These are phyloP conservation scores for Heterobasidion irregulare DNA, from an alignment of 1,284 basidiomycete species.

Conservation along the genomic window DNA sequence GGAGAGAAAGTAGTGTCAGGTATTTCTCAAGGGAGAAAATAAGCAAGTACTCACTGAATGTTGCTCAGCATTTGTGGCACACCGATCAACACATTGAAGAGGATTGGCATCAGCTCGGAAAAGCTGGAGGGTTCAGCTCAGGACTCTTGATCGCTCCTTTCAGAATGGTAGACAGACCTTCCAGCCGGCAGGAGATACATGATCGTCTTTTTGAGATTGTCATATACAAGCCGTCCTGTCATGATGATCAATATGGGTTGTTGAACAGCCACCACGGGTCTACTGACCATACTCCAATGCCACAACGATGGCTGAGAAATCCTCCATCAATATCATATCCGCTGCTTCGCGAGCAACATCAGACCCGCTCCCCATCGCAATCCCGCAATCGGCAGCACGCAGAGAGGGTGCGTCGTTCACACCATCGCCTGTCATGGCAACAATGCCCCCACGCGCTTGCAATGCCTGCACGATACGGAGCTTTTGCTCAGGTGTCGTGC, in stretches of 20 bases:
- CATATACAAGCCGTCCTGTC: slow-evolving; percentile 53
- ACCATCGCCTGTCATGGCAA: slow-evolving; percentile 34
- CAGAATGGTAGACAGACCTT: slow-evolving; percentile 15
- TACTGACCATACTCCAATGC: slow-evolving; percentile 39
- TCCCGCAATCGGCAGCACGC: slow-evolving; percentile 47
- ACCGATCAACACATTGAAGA: slow-evolving; percentile 44
- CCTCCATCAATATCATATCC: slow-evolving; percentile 39
- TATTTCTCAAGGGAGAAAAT: background rate
- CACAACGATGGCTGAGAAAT: slow-evolving; percentile 39
- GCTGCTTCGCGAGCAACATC: slow-evolving; percentile 43
- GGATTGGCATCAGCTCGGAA: slow-evolving; percentile 61
- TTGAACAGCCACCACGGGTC: background rate
- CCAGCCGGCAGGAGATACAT: slow-evolving; percentile 40
- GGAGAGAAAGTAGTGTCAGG: slow-evolving; percentile 3
- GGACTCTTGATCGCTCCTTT: too few relatives aligned
- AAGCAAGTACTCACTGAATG: slow-evolving; percentile 29
- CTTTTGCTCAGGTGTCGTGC: slow-evolving; percentile 71
- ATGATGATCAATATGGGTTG: slow-evolving; percentile 11
- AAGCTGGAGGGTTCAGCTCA: slow-evolving; percentile 25
- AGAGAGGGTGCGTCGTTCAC: slow-evolving; percentile 65
- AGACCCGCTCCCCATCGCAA: slow-evolving; percentile 45
- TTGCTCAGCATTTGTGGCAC: slow-evolving; percentile 41
- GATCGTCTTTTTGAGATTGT: slow-evolving; percentile 56
- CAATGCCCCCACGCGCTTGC: slow-evolving; percentile 41
- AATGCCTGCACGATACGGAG: slow-evolving; percentile 59